Evolutionary conservation across 495 filamentous ascomycete genomes (phyloP).

Genomic region (Hyphodiscus hymeniophilus): DNA sequence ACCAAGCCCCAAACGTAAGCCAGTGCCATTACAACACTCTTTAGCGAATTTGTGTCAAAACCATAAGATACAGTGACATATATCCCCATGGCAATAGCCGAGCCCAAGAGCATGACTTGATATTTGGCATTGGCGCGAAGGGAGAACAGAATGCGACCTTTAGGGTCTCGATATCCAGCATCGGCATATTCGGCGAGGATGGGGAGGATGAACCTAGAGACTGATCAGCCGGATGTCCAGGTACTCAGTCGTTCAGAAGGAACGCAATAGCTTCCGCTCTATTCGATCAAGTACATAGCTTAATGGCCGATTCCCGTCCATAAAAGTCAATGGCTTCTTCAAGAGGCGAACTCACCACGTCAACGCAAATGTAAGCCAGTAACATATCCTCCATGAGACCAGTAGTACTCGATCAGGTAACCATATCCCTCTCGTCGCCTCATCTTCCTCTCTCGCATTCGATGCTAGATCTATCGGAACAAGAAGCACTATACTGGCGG

Average conservation of each 20-base stretch:
- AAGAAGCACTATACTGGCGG: conserved; percentile 86
- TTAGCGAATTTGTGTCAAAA: conserved; percentile 46
- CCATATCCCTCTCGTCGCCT: conserved; percentile 52
- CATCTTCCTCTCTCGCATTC: conserved; percentile 59
- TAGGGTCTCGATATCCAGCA: conserved; percentile 82
- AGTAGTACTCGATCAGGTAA: conserved; percentile 60
- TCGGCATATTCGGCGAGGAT: conserved; percentile 89
- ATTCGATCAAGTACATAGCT: too few species aligned
- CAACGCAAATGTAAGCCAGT: conserved; percentile 92
- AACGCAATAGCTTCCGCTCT: too few species aligned
- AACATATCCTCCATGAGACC: conserved; percentile 85
- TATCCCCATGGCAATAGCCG: conserved; percentile 61
- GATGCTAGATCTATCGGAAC: conserved; percentile 96
- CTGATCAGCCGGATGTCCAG: conserved; percentile 7
- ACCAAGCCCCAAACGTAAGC: conserved; percentile 90
- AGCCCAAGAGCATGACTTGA: conserved; percentile 68
- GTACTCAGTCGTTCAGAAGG: too few species aligned
- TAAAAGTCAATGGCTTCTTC: too few species aligned
- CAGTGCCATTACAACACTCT: conserved; percentile 81
- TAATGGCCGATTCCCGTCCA: too few species aligned
- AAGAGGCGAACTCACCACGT: conserved; percentile 59
- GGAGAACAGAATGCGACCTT: conserved; percentile 71
- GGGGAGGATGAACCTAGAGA: conserved; percentile 70
- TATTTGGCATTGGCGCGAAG: conserved; percentile 81
- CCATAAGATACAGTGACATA: conserved; percentile 80